Evolutionary conservation across 2,329 filamentous ascomycete species (phyloP), one percentile per base, ranked within the genome.

Genomic region (Paraphoma chrysanthemicola): DNA sequence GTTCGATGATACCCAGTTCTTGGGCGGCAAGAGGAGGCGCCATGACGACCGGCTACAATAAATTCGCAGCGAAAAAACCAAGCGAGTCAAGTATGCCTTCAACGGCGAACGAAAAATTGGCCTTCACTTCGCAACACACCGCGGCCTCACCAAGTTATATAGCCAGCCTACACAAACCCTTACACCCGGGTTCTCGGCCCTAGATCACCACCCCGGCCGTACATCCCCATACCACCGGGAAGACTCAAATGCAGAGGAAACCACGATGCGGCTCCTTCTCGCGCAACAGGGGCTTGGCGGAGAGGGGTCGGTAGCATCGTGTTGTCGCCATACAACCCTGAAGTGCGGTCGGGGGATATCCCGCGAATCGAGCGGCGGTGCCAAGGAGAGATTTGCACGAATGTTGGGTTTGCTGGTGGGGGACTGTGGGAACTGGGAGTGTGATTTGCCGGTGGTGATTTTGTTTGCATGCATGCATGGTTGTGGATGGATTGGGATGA

Each of bases 1-100:
- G 57, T 53, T 78, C 75, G 23, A 80, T 60, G 28, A 74, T 63
- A 17, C 68, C 64, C 2, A 72, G 67, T 9, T 56, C 66, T 17
- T 60, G 50, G 4, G 48, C 57, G 8, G 59, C 56, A n/a, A 60
- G 57, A 12, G 48, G 28, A 36, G 70, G 68, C 11, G 68, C 67
- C 70, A 74, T 73, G 57, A 28, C 62, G 57, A 11, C 4, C 5
- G 18, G n/a, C 36, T 44, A 9, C 18, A 36, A 3, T 5, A 23
- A 23, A 23, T 23, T 5, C 23, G 23, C 23, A 23, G 23, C 3
- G 3, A 5, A 23, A 3, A 23, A 23, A 23, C 3, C 5, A 23
- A 23, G 33, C n/a, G 11, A 29, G 28, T 42, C 18, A 44, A 11
- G 33, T 51, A 47, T 56, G 48, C 30, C 28, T 14, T n/a, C 23